phyloP scores from a whole-genome alignment of 177 flowering plant genomes.

The Vitis hybrid region DNA sequence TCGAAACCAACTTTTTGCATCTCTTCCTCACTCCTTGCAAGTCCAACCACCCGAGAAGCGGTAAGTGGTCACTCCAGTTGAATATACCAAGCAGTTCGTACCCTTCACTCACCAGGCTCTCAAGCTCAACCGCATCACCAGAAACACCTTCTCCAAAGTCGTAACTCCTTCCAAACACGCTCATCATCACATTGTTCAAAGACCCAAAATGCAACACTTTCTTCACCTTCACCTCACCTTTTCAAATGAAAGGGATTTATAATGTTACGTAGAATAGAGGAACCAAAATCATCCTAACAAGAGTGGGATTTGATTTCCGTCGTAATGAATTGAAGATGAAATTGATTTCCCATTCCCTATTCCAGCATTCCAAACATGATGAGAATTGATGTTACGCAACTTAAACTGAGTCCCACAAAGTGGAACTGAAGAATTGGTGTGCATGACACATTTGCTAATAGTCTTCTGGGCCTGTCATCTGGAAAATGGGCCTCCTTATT shows the following conservation, averaged over 20 bases:
- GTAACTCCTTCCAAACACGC: conserved; percentile 42
- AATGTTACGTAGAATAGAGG: too few relatives aligned
- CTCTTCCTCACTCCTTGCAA: conserved; percentile 72
- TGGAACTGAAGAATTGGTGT: too few relatives aligned
- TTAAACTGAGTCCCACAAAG: too few relatives aligned
- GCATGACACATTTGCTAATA: too few relatives aligned
- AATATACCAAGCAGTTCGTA: conserved; percentile 75
- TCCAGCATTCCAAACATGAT: too few relatives aligned
- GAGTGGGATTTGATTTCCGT: too few relatives aligned
- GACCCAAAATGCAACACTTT: conserved; percentile 38
- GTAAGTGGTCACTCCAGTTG: conserved; percentile 85
- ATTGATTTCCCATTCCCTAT: too few relatives aligned
- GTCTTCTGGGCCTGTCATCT: too few relatives aligned
- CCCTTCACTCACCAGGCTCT: conserved; percentile 74
- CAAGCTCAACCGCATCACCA: conserved; percentile 37
- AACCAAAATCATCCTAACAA: too few relatives aligned
- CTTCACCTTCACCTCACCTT: conserved; percentile 34
- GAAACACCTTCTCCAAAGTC: conserved; percentile 23
- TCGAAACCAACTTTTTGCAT: conserved; percentile 42
- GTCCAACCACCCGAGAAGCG: conserved; percentile 64
- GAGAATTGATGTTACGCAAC: too few relatives aligned
- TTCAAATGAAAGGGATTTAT: conserved; percentile 31
- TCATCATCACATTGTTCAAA: conserved; percentile 46
- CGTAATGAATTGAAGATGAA: too few relatives aligned
- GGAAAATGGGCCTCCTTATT: too few relatives aligned